Evolutionary conservation across 2,329 filamentous ascomycete species (phyloP).

Genomic region (Microsporum canis): DNA sequence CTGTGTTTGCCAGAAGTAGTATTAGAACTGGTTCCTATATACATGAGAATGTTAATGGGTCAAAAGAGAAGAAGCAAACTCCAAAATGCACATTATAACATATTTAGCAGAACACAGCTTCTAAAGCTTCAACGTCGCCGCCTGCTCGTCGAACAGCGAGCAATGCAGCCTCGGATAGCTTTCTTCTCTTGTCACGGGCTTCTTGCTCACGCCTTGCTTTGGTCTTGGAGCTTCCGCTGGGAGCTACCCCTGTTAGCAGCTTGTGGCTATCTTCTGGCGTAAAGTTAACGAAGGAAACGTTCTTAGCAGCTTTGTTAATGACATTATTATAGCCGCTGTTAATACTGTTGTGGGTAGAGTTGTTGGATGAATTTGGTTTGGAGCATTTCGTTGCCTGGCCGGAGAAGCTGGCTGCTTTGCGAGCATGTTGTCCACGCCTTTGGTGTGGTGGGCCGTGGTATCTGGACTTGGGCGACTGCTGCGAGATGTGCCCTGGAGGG

Average conservation of each 20-base stretch:
- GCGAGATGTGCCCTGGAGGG: background rate
- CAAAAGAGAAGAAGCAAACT: background rate
- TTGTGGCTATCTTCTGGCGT: slow-evolving; percentile 66
- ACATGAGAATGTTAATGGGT: background rate
- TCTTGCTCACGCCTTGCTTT: slow-evolving; percentile 88
- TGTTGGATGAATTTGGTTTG: slow-evolving; percentile 13
- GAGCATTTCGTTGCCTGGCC: slow-evolving; percentile 19
- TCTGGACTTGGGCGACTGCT: slow-evolving; percentile 19
- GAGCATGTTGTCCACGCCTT: slow-evolving; percentile 27
- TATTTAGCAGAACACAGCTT: slow-evolving; percentile 30
- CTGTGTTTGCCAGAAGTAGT: background rate
- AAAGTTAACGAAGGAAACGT: slow-evolving; percentile 70
- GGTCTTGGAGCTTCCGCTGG: slow-evolving; percentile 83
- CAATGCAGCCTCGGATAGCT: slow-evolving; percentile 33
- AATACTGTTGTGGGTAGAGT: background rate
- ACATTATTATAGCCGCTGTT: background rate
- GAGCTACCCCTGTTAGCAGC: slow-evolving; percentile 82
- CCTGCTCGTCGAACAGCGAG: slow-evolving; percentile 36
- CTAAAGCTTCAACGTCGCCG: slow-evolving; percentile 36
- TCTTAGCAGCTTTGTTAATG: slow-evolving; percentile 8
- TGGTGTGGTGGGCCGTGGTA: slow-evolving; percentile 21
- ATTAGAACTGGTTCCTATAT: background rate
- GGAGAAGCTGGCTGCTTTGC: slow-evolving; percentile 29
- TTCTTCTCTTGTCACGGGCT: slow-evolving; percentile 59
- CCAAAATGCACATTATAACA: background rate